These are phyloP conservation scores for Boletus speciosus DNA, from an alignment of 768 basidiomycete species.

Conservation along the genomic window DNA sequence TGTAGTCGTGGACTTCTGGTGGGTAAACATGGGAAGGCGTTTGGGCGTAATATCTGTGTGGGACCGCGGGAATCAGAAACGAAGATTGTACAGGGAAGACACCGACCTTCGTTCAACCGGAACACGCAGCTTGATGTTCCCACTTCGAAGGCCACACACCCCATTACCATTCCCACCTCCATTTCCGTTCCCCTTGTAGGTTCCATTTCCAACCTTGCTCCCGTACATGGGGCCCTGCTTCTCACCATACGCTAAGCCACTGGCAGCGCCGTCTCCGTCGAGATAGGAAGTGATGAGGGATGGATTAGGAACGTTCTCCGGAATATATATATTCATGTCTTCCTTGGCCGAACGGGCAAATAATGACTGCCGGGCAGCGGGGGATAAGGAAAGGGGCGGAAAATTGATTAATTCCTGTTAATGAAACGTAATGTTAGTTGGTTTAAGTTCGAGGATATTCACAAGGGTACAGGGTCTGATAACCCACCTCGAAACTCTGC, in stretches of 20 bases:
- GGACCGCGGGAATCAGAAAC: conserved; percentile 2
- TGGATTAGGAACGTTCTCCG: conserved; percentile 13
- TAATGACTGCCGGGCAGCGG: conserved; percentile 11
- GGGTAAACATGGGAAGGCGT: conserved; percentile 72
- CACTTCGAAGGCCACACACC: conserved; percentile 15
- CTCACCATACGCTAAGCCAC: conserved; percentile 13
- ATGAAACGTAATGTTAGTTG: not conserved
- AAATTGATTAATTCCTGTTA: conserved; percentile 12
- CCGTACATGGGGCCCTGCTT: conserved; percentile 9
- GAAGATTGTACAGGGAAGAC: not conserved
- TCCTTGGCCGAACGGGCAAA: conserved; percentile 10
- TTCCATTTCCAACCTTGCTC: conserved; percentile 9
- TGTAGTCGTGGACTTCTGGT: conserved; percentile 91
- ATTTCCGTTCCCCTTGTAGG: conserved; percentile 22
- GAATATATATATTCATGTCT: conserved; percentile 15
- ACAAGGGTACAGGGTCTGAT: not conserved
- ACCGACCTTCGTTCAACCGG: conserved; percentile 15
- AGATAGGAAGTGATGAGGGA: conserved; percentile 18
- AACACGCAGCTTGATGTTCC: conserved; percentile 15
- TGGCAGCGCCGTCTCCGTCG: conserved; percentile 27
- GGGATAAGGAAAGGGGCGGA: conserved; percentile 12
- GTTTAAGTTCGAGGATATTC: not conserved
- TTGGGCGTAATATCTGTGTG: conserved; percentile 78
- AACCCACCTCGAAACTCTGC: conserved; percentile 17
- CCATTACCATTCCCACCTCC: conserved; percentile 14